Evolutionary conservation across 768 basidiomycete genomes (phyloP).

Genomic region (Candolleomyces aberdarensis): DNA sequence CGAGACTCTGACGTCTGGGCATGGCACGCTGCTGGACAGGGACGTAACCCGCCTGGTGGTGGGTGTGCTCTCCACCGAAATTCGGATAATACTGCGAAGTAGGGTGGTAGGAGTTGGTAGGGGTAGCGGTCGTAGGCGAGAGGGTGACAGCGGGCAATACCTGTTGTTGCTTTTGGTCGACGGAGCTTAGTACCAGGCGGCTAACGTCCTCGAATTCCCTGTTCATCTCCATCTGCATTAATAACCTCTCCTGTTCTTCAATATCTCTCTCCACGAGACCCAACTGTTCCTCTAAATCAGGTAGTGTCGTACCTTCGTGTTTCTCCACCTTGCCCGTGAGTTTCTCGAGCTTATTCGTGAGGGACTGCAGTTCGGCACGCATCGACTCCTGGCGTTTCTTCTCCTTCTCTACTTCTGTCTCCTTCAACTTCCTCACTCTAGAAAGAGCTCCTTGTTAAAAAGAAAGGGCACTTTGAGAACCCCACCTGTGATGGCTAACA

Average conservation of each 20-base stretch:
- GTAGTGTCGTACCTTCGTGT: slow-evolving; percentile 53
- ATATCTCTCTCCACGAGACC: slow-evolving; percentile 51
- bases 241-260: slow-evolving; percentile 25
- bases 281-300: slow-evolving; percentile 68
- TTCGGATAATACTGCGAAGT: too few relatives aligned
- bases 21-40: too few relatives aligned
- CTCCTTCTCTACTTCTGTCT: slow-evolving; percentile 39
- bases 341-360: slow-evolving; percentile 66
- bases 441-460: too few relatives aligned
- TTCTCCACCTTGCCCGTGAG: slow-evolving; percentile 63
- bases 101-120: too few relatives aligned
- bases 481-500: too few relatives aligned
- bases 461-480: too few relatives aligned
- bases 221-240: slow-evolving; percentile 11
- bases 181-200: background rate
- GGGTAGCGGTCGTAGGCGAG: too few relatives aligned
- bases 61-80: too few relatives aligned
- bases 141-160: too few relatives aligned
- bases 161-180: background rate
- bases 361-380: slow-evolving; percentile 52
- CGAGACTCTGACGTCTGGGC: too few relatives aligned
- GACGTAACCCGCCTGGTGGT: too few relatives aligned
- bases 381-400: slow-evolving; percentile 53
- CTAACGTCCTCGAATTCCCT: slow-evolving; percentile 3
- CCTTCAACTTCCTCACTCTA: slow-evolving; percentile 36